These are phyloP conservation scores for Baorangia bicolor DNA, from an alignment of 768 basidiomycete species.

Conservation along the genomic window DNA sequence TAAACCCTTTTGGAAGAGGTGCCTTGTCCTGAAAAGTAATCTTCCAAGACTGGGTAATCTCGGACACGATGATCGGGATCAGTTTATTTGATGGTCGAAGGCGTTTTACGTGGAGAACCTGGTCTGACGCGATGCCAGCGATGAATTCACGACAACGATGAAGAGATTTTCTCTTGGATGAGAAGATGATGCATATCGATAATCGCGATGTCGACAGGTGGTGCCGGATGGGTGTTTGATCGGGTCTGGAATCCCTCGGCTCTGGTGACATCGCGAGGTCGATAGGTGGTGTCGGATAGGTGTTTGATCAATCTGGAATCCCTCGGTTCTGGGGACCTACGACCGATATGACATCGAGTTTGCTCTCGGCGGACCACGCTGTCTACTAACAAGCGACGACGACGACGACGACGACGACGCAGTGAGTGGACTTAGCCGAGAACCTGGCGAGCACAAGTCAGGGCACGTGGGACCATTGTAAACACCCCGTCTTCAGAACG, in stretches of 20 bases:
- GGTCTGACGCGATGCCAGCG: conserved; percentile 7
- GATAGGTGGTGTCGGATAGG: background rate
- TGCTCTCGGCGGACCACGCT: conserved; percentile 1
- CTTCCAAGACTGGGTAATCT: conserved; percentile 12
- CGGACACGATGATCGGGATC: conserved; percentile 13
- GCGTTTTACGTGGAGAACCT: conserved; percentile 26
- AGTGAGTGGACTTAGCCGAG: background rate
- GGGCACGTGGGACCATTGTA: background rate
- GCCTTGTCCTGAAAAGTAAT: conserved; percentile 10
- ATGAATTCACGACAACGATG: background rate
- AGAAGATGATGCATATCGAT: conserved; percentile 17
- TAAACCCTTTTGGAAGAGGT: conserved; percentile 15
- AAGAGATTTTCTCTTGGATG: conserved; percentile 15
- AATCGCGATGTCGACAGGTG: conserved; percentile 13
- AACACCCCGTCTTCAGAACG: background rate
- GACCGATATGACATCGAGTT: background rate
- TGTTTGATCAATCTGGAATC: conserved; percentile 4
- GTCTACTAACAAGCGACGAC: background rate
- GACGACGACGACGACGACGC: background rate
- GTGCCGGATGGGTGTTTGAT: conserved; percentile 2
- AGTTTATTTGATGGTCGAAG: background rate
- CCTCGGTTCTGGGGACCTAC: background rate
- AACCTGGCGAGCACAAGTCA: background rate
- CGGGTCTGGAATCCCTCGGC: conserved; percentile 18
- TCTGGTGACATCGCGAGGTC: conserved; percentile 8